Conservation (phyloP, 495 filamentous ascomycete genomes). For the Neurospora terricola region DNA sequence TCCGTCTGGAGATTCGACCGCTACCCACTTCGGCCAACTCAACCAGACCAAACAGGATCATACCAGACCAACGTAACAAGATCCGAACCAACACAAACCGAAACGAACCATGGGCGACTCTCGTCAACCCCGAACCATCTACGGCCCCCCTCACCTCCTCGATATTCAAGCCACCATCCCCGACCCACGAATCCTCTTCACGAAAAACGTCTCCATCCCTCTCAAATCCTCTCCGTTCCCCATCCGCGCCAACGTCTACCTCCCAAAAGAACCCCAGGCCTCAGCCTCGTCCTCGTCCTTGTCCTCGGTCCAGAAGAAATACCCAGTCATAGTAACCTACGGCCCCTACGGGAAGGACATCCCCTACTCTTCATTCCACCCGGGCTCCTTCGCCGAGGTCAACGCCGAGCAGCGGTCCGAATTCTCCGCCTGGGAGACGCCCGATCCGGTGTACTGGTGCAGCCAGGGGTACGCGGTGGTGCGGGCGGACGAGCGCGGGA, state of each 20-base stretch:
- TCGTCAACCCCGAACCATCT: neutral
- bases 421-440: slow-evolving; percentile 57
- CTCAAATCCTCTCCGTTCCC: slow-evolving; percentile 13
- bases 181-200: slow-evolving; percentile 6
- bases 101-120: neutral
- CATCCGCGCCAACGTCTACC: slow-evolving; percentile 22
- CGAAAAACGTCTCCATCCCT: slow-evolving; percentile 23
- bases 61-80: neutral
- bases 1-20: neutral
- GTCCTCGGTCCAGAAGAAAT: neutral
- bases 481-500: slow-evolving; percentile 48
- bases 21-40: neutral
- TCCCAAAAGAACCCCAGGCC: slow-evolving; percentile 5
- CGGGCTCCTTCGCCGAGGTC: slow-evolving; percentile 31
- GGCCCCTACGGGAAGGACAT: slow-evolving; percentile 61
- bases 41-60: neutral
- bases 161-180: slow-evolving; percentile 1
- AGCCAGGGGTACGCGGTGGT: slow-evolving; percentile 51
- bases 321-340: slow-evolving; percentile 45
- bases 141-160: neutral
- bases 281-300: too few species aligned
- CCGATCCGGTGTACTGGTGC: slow-evolving; percentile 54
- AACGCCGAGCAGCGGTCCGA: slow-evolving; percentile 36
- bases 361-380: slow-evolving; percentile 39
- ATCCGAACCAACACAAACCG: neutral